Evolutionary conservation across 2,329 filamentous ascomycete genomes (phyloP), one percentile per base, ranked within the genome.

Genomic region (Pseudocercospora vitis): DNA sequence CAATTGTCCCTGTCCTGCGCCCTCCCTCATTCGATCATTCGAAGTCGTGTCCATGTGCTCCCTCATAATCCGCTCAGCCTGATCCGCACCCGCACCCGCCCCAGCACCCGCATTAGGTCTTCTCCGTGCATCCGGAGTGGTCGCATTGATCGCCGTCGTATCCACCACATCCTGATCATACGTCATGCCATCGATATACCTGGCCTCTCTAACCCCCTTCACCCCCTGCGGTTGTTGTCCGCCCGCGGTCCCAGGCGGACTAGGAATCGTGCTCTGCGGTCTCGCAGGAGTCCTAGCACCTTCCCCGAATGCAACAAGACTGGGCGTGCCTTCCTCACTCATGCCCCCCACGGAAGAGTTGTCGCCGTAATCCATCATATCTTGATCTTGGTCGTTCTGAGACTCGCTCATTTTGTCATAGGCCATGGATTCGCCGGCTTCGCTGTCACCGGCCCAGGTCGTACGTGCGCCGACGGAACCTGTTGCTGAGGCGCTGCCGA

Each of bases 261-360:
- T 19, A 7, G 32, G 33, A 12, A 90, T 90, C 70, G 87, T 90
- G 62, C 87, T 89, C 58, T 75, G 71, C n/a, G n/a, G n/a, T 45
- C 76, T 65, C 9, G 76, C 76, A 16, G 77, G 76, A n/a, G 77
- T 79, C 53, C 76, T 69, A 7, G 92, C 91, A 28, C 91, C 92
- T 70, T 96, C 91, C 46, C 92, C 92, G 63, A 96, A 96, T 0
- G 88, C 92, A 7, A 96, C 92, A 4, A 96, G 78, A 58, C 87
- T 92, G 2, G 86, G 89, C 48, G 85, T 86, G 6, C 86, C 87
- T 65, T 95, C 90, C 64, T 95, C 91, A 64, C 88, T 92, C 80
- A 94, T 87, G 55, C 87, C 88, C 61, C 89, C 88, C 47, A 86
- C 82, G 58, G 83, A 85, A 23, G 84, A 84, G 11, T 73, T 75